These are phyloP conservation scores for Hymenoscyphus occultus DNA, from an alignment of 2,329 filamentous ascomycete genomes.

Conservation along the genomic window DNA sequence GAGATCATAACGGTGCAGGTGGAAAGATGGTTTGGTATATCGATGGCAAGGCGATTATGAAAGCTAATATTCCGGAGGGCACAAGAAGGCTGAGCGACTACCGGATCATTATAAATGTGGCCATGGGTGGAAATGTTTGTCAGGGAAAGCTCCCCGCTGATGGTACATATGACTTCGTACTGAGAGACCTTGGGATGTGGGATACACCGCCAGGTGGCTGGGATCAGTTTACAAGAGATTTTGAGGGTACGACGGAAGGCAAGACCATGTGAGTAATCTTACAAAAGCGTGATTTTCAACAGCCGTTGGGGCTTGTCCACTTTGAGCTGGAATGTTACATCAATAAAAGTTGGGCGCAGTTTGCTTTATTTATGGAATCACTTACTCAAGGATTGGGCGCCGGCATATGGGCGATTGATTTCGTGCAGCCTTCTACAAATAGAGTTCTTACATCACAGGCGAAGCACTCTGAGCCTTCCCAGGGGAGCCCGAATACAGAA, in stretches of 20 bases:
- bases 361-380: conserved; percentile 1
- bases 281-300: background rate
- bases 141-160: conserved; percentile 49
- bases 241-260: conserved; percentile 36
- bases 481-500: background rate
- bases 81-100: conserved; percentile 55
- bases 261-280: conserved; percentile 30
- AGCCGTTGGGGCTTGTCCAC: conserved; percentile 15
- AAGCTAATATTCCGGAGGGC: conserved; percentile 49
- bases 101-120: conserved; percentile 56
- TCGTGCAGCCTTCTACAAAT: conserved; percentile 3
- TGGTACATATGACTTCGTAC: conserved; percentile 55
- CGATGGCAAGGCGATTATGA: conserved; percentile 56
- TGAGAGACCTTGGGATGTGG: conserved; percentile 51
- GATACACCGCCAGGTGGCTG: conserved; percentile 55
- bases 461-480: background rate
- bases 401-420: background rate
- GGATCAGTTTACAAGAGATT: conserved; percentile 52
- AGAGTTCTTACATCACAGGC: conserved; percentile 3
- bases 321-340: conserved; percentile 13
- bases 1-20: conserved; percentile 36
- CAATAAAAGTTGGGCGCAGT: background rate
- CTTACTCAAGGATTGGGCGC: background rate
- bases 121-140: conserved; percentile 60
- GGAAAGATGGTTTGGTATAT: conserved; percentile 57